A percentile compares a stretch with the other conserved stretches of the same genome.
Conservation (phyloP, 768 basidiomycete genomes). For the Termitomyces sp. region DNA sequence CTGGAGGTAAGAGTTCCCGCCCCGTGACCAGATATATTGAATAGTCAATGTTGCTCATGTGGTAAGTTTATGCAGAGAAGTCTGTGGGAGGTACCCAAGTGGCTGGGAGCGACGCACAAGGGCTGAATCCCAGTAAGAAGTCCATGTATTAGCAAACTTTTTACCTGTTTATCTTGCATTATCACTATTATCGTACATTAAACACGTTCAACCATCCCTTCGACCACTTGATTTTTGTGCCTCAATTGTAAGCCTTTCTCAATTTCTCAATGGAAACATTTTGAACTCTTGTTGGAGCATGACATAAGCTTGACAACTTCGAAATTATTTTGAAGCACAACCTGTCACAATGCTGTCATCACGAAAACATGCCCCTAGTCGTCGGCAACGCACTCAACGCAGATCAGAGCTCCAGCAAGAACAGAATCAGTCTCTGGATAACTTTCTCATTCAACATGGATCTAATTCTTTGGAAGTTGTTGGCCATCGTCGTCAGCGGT, state of each 20-base stretch:
- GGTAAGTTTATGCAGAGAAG: not conserved
- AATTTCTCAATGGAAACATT: too few relatives aligned
- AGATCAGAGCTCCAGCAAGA: not conserved
- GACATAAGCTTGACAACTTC: too few relatives aligned
- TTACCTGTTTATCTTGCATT: not conserved
- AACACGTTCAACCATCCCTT: too few relatives aligned
- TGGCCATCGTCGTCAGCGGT: not conserved
- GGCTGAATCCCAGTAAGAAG: too few relatives aligned
- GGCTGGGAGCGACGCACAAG: not conserved
- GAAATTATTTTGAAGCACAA: too few relatives aligned
- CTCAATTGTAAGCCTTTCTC: too few relatives aligned
- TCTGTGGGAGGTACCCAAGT: not conserved
- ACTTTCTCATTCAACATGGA: not conserved
- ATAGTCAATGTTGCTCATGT: conserved; percentile 41
- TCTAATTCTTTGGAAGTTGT: not conserved
- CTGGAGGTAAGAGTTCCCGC: conserved; percentile 66
- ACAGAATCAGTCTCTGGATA: not conserved
- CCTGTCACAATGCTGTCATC: too few relatives aligned
- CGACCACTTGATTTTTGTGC: too few relatives aligned
- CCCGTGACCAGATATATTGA: conserved; percentile 88
- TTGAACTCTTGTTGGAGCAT: too few relatives aligned
- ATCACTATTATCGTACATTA: too few relatives aligned
- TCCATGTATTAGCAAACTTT: not conserved
- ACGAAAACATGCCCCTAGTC: not conserved
- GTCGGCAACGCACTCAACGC: not conserved